Percentiles rank a stretch among this genome's conserved stretches.
Conservation (phyloP, 1,284 basidiomycete species). For the Irpex sp. region DNA sequence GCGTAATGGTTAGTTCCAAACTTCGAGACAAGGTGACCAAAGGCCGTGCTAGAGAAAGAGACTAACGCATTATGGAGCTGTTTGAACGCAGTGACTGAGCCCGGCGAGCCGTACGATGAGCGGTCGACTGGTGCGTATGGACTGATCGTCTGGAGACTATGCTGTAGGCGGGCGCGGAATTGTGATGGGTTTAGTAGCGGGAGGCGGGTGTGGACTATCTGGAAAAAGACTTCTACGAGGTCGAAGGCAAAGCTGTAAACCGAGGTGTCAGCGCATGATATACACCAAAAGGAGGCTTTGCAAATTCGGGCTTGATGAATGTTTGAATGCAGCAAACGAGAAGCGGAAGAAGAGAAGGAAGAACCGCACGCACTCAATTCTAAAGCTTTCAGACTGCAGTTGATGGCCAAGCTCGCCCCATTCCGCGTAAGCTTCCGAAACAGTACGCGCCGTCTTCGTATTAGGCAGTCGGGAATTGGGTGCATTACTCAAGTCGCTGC, state of each 20-base stretch:
- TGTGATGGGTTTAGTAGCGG: conserved; percentile 75
- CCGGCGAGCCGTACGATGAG: conserved; percentile 13
- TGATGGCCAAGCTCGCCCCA: conserved; percentile 70
- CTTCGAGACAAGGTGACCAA: neutral
- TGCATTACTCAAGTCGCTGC: neutral
- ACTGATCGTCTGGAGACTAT: conserved; percentile 35
- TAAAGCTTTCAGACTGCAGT: conserved; percentile 64
- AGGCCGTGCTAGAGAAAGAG: neutral
- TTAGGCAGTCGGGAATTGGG: conserved; percentile 6
- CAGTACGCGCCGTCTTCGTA: conserved; percentile 7
- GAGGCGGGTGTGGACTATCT: conserved; percentile 80
- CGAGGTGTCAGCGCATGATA: conserved; percentile 13
- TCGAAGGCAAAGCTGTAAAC: conserved; percentile 73
- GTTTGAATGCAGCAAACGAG: neutral
- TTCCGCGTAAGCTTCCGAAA: conserved; percentile 24
- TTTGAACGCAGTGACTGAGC: conserved; percentile 2
- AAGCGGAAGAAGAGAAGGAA: conserved; percentile 8
- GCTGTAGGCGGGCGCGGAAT: conserved; percentile 64
- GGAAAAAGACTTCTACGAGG: conserved; percentile 85
- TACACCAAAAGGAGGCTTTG: neutral
- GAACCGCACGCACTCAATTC: conserved; percentile 60
- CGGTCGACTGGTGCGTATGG: conserved; percentile 13
- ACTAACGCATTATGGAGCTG: conserved; percentile 16
- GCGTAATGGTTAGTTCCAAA: neutral
- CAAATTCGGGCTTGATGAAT: neutral